Conservation (phyloP, 352 stramenopile species). For the Phytophthora sansomeana region DNA sequence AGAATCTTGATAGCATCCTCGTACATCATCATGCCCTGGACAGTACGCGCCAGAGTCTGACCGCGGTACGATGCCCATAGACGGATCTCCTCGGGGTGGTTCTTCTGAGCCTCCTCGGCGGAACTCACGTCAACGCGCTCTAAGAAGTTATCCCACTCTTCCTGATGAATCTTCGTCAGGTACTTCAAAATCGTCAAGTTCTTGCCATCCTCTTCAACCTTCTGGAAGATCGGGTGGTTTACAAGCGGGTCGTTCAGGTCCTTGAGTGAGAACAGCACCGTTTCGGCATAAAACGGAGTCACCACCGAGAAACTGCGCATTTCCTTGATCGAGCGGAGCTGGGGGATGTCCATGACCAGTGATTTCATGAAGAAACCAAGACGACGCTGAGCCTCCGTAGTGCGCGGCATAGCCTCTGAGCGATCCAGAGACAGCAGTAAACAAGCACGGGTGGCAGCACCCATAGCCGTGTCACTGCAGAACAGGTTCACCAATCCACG, state of each 20-base stretch:
- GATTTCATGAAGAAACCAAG: conserved; percentile 91
- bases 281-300: conserved; percentile 87
- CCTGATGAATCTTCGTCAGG: conserved; percentile 83
- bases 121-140: conserved; percentile 82
- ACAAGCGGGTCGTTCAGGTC: conserved; percentile 84
- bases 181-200: conserved; percentile 90
- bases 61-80: conserved; percentile 85
- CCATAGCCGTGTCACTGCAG: conserved; percentile 77
- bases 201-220: conserved; percentile 85
- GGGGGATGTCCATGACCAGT: conserved; percentile 86
- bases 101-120: conserved; percentile 74
- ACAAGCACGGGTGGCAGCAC: conserved; percentile 69
- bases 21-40: conserved; percentile 91
- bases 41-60: conserved; percentile 80
- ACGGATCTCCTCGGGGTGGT: conserved; percentile 79
- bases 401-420: conserved; percentile 74
- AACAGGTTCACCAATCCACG: conserved; percentile 79
- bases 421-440: conserved; percentile 72
- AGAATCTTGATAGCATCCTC: conserved; percentile 89
- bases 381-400: conserved; percentile 70
- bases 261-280: conserved; percentile 80
- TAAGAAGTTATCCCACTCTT: conserved; percentile 89
- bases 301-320: conserved; percentile 89
- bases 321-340: conserved; percentile 82
- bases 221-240: conserved; percentile 88